Conservation (phyloP, 768 basidiomycete genomes). For the Lactarius hengduanensis region DNA sequence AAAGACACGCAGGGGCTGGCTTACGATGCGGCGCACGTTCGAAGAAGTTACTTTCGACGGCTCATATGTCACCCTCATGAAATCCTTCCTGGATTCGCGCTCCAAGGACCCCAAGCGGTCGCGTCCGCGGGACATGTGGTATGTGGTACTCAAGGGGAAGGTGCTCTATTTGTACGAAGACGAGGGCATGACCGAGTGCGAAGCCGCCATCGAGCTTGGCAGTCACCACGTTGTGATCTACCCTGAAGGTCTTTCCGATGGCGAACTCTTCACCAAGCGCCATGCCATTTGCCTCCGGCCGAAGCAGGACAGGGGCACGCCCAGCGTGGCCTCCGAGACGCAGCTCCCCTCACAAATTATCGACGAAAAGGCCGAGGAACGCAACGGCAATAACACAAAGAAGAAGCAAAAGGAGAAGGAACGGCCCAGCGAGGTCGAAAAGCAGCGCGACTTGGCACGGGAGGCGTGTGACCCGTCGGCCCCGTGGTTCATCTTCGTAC, state of each 20-base stretch:
- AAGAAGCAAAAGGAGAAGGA: constrained; percentile 41
- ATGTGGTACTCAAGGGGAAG: constrained; percentile 86
- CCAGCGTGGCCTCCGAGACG: constrained; percentile 57
- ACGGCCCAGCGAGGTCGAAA: constrained; percentile 37
- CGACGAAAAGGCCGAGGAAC: constrained; percentile 40
- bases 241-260: constrained; percentile 74
- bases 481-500: constrained; percentile 94
- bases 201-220: constrained; percentile 84
- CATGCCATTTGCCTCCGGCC: constrained; percentile 82
- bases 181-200: constrained; percentile 86
- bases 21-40: constrained; percentile 78
- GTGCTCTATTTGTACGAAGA: constrained; percentile 94
- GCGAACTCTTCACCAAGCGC: constrained; percentile 86
- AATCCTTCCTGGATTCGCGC: constrained; percentile 75
- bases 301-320: constrained; percentile 41
- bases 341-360: constrained; percentile 33
- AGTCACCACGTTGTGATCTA: constrained; percentile 74
- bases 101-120: constrained; percentile 83
- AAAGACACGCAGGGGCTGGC: constrained; percentile 73
- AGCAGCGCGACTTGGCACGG: constrained; percentile 38
- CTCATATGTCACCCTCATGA: constrained; percentile 76
- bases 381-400: constrained; percentile 43
- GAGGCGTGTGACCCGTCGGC: constrained; percentile 52
- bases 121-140: constrained; percentile 91
- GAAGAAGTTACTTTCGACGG: constrained; percentile 61